Conservation (phyloP, 1,284 basidiomycete species). For the Microbotryum lychnidis-dioicae region DNA sequence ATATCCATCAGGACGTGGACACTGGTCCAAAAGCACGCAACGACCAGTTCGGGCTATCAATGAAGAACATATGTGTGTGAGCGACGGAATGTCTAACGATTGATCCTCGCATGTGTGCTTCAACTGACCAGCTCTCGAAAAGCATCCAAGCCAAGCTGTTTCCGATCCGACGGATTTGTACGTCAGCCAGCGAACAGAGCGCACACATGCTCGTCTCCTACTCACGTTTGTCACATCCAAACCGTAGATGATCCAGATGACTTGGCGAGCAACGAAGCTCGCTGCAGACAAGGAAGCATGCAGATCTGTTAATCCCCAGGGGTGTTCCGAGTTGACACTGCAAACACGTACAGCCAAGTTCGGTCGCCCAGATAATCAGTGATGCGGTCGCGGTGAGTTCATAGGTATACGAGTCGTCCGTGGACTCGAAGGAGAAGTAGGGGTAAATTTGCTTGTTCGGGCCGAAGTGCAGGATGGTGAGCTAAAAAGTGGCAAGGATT, state of each 20-base stretch:
- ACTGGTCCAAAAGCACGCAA: conserved; percentile 45
- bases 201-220: neutral
- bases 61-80: neutral
- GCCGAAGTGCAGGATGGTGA: conserved; percentile 49
- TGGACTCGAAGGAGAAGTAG: conserved; percentile 48
- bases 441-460: conserved; percentile 49
- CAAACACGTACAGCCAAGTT: conserved; percentile 39
- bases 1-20: conserved; percentile 52
- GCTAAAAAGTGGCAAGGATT: conserved; percentile 25
- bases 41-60: conserved; percentile 36
- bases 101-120: conserved; percentile 2
- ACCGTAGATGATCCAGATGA: conserved; percentile 44
- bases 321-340: too few relatives aligned
- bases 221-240: conserved; percentile 46
- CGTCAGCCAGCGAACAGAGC: neutral
- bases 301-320: too few relatives aligned
- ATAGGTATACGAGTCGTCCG: conserved; percentile 52
- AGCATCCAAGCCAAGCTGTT: conserved; percentile 45
- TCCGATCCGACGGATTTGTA: neutral
- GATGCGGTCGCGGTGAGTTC: conserved; percentile 49
- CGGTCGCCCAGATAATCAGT: conserved; percentile 48
- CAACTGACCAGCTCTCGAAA: conserved; percentile 47
- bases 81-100: neutral
- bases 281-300: conserved; percentile 5
- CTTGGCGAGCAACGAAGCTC: conserved; percentile 44